Conservation (phyloP, 1,284 basidiomycete species). For the Puccinia triticina region DNA sequence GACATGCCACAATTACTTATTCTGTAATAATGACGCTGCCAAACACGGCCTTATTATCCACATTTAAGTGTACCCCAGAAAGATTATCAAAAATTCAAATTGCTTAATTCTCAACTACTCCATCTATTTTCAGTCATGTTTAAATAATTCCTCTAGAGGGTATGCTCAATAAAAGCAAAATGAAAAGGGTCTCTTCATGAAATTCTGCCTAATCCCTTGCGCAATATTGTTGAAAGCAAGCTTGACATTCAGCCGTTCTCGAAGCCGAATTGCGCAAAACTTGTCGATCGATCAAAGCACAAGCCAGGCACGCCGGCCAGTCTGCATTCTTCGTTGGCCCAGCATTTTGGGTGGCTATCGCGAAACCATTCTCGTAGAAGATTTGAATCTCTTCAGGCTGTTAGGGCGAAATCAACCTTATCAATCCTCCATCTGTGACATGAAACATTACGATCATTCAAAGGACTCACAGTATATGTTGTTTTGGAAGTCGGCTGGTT, state of each 20-base stretch:
- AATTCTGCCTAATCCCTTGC: slow-evolving; percentile 1
- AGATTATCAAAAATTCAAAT: too few species aligned
- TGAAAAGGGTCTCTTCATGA: too few species aligned
- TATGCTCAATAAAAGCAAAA: too few species aligned
- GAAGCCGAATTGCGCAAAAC: neutral
- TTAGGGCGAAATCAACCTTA: neutral
- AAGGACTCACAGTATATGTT: slow-evolving; percentile 22
- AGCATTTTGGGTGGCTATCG: slow-evolving; percentile 35
- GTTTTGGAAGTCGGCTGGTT: slow-evolving; percentile 20
- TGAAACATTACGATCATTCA: neutral
- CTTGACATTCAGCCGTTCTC: slow-evolving; percentile 42
- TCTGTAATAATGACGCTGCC: too few species aligned
- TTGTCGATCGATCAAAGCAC: slow-evolving; percentile 44
- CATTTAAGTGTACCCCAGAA: too few species aligned
- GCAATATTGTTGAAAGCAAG: slow-evolving; percentile 49
- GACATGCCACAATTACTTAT: too few species aligned
- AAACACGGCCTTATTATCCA: too few species aligned
- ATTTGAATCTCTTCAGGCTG: slow-evolving; percentile 41
- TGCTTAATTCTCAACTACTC: too few species aligned
- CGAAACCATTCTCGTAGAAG: slow-evolving; percentile 43
- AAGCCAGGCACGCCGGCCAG: slow-evolving; percentile 46
- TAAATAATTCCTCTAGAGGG: too few species aligned
- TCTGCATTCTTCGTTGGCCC: slow-evolving; percentile 7
- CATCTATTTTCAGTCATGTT: too few species aligned
- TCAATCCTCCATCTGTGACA: neutral